Evolutionary conservation across 176 grass and related monocot species (phyloP).

Genomic region (Saccharum spontaneum): DNA sequence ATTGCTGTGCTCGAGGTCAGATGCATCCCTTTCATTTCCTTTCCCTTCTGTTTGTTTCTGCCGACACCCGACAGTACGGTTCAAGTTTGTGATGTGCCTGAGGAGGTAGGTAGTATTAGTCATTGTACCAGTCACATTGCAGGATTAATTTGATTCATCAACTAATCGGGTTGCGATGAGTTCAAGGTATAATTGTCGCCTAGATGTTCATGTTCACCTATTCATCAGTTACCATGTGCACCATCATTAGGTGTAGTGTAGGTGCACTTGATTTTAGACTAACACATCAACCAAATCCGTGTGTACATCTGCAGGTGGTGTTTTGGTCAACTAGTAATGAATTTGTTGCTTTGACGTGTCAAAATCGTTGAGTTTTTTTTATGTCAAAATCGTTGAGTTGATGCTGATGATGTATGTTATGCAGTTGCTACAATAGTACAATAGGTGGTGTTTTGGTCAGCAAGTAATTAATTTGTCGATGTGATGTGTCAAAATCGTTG

Average conservation of each 20-base stretch:
- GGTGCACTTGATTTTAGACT: not conserved
- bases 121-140: not conserved
- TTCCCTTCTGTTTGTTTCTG: not conserved
- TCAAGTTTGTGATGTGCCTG: not conserved
- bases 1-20: constrained; percentile 80
- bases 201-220: not conserved
- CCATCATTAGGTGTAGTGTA: not conserved
- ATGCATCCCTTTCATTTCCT: not conserved
- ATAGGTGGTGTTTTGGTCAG: not conserved
- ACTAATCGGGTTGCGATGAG: not conserved
- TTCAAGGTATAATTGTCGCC: not conserved
- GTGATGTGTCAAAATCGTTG: not conserved
- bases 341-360: not conserved
- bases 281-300: not conserved
- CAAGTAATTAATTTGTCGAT: not conserved
- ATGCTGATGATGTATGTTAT: not conserved
- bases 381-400: not conserved
- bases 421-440: not conserved
- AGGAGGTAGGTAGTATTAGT: not conserved
- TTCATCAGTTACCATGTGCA: not conserved
- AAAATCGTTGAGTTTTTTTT: not conserved
- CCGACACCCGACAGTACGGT: not conserved
- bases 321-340: not conserved
- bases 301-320: not conserved
- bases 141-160: not conserved